Evolutionary conservation across 208 protist species (phyloP).

Genomic region (Porcisia hertigi): DNA sequence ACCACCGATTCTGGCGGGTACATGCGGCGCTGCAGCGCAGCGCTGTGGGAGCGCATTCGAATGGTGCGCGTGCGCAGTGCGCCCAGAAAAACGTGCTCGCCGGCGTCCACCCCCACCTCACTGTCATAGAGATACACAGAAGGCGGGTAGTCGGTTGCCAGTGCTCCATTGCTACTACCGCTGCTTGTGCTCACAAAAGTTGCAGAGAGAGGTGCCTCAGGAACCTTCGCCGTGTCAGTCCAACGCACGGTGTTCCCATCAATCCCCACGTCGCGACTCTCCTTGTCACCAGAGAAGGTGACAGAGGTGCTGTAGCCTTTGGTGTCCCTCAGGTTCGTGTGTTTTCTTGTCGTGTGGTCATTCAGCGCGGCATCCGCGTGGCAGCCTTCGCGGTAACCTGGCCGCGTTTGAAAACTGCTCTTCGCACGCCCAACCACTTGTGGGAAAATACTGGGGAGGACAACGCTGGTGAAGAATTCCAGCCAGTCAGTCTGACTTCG

Average conservation of each 20-base stretch:
- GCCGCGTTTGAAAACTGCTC: background rate
- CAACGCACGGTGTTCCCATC: background rate
- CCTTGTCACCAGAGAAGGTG: background rate
- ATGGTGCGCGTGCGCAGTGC: constrained; percentile 17
- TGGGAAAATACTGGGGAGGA: constrained; percentile 12
- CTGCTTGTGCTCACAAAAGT: background rate
- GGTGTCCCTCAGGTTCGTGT: no score
- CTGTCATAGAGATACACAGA: background rate
- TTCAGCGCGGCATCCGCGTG: background rate
- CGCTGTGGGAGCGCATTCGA: constrained; percentile 12
- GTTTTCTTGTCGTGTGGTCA: background rate
- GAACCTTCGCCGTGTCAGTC: background rate
- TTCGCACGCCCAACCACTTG: background rate
- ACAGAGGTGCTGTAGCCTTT: background rate
- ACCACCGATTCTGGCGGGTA: background rate
- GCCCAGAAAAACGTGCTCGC: constrained; percentile 18
- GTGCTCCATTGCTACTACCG: background rate
- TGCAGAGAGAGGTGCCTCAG: background rate
- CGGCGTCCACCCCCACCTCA: background rate
- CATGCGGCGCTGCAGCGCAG: constrained; percentile 14
- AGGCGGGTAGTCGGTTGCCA: background rate
- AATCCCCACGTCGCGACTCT: no score
- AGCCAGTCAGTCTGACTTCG: constrained; percentile 26
- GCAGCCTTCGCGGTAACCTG: background rate
- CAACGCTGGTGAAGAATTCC: constrained; percentile 8